phyloP scores from a whole-genome alignment of 805 yeast genomes.

The Candida stauntonica region DNA sequence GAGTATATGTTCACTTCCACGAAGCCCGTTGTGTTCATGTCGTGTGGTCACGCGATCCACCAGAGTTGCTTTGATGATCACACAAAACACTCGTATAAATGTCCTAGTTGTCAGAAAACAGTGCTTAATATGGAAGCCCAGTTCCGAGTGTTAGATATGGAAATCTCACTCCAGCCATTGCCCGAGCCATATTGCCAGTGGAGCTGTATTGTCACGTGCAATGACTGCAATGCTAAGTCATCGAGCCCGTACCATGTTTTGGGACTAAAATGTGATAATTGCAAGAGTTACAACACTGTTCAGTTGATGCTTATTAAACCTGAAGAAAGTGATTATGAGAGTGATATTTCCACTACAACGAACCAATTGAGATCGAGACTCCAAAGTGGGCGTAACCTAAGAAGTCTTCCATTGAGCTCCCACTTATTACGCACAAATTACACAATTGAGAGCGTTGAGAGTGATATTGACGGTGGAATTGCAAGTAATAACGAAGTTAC shows the following conservation, averaged over 20 bases:
- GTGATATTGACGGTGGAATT: conserved; percentile 6
- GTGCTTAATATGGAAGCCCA: conserved; percentile 84
- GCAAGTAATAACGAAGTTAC: neutral
- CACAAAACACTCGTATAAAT: conserved; percentile 78
- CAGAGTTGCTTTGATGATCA: conserved; percentile 78
- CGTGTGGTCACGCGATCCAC: conserved; percentile 93
- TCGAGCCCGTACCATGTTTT: conserved; percentile 73
- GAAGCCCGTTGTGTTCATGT: conserved; percentile 82
- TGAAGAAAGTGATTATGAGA: conserved; percentile 40
- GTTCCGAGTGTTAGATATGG: conserved; percentile 81
- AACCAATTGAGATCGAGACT: conserved; percentile 15
- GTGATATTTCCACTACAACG: conserved; percentile 23
- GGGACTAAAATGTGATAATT: conserved; percentile 84
- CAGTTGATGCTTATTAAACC: conserved; percentile 69
- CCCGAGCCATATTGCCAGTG: conserved; percentile 78
- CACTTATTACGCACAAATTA: conserved; percentile 25
- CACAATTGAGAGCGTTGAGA: conserved; percentile 19
- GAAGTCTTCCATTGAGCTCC: conserved; percentile 22
- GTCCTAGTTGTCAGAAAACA: conserved; percentile 86
- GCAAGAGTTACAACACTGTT: conserved; percentile 82
- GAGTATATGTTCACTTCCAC: conserved; percentile 86
- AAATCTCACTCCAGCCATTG: conserved; percentile 67
- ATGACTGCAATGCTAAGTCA: conserved; percentile 84
- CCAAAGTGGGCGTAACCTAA: conserved; percentile 14
- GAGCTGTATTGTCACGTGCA: conserved; percentile 72